Conservation (phyloP, 192 early-diverging fungal species). For the Coemansia furcata region DNA sequence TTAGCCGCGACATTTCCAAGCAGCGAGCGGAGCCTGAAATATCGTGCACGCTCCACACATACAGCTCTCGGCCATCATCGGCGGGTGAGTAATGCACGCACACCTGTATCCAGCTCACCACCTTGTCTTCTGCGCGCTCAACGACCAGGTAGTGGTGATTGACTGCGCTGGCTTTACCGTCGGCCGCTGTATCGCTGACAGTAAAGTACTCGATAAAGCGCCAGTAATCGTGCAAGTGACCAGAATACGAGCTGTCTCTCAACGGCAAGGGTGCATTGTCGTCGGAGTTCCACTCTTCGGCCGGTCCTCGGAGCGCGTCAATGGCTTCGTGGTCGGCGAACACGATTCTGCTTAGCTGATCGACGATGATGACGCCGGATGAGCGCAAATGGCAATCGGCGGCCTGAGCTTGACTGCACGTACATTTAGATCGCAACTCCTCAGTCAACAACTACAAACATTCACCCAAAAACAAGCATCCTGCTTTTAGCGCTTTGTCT, state of each 20-base stretch:
- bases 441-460: slow-evolving; percentile 1
- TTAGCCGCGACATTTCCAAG: slow-evolving; percentile 22
- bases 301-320: slow-evolving; percentile 38
- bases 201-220: slow-evolving; percentile 19
- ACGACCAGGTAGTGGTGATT: slow-evolving; percentile 41
- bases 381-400: slow-evolving; percentile 45
- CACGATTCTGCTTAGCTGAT: slow-evolving; percentile 18
- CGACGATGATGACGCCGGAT: slow-evolving; percentile 38
- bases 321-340: slow-evolving; percentile 42
- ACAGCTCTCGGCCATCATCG: slow-evolving; percentile 15
- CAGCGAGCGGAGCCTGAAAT: slow-evolving; percentile 35
- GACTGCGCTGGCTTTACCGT: neutral
- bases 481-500: neutral
- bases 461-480: neutral
- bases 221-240: slow-evolving; percentile 29
- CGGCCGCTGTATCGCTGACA: slow-evolving; percentile 7
- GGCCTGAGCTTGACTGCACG: slow-evolving; percentile 17
- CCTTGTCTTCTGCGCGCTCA: slow-evolving; percentile 26
- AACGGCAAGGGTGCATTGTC: slow-evolving; percentile 1
- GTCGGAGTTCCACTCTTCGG: slow-evolving; percentile 32
- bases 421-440: slow-evolving; percentile 24
- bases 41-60: slow-evolving; percentile 43
- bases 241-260: slow-evolving; percentile 22
- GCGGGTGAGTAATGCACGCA: slow-evolving; percentile 29
- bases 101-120: slow-evolving; percentile 41